These are phyloP conservation scores for Fusarium acutatum DNA, from an alignment of 2,329 filamentous ascomycete genomes.

Conservation along the genomic window DNA sequence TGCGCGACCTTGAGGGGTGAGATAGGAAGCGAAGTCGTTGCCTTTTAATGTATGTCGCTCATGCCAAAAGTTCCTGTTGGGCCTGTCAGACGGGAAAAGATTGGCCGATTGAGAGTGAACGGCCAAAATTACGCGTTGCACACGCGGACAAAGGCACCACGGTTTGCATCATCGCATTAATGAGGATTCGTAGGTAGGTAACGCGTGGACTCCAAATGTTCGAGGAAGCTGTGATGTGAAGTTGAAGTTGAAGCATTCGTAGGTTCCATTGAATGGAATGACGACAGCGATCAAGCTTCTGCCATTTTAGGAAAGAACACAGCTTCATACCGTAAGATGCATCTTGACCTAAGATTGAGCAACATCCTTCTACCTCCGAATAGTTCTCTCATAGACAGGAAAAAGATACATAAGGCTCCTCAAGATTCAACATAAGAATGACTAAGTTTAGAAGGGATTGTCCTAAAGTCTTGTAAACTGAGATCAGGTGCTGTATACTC, in stretches of 20 bases:
- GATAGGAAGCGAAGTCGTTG: not conserved
- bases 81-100: constrained; percentile 12
- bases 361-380: not conserved
- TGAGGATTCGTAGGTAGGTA: not conserved
- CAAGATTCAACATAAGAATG: not conserved
- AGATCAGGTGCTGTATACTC: not conserved
- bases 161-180: too few species aligned
- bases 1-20: not conserved
- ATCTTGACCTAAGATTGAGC: not conserved
- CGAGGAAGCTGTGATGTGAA: not conserved
- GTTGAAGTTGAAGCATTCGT: not conserved
- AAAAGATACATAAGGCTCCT: not conserved
- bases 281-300: not conserved
- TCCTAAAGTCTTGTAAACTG: not conserved
- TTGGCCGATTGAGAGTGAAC: not conserved
- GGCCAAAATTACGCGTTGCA: not conserved
- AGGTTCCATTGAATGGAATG: not conserved
- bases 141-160: not conserved
- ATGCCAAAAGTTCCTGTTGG: not conserved
- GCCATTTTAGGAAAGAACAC: not conserved
- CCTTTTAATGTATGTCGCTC: not conserved
- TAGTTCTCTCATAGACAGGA: not conserved
- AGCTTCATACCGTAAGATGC: not conserved
- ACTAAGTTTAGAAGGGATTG: not conserved
- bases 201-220: not conserved